Base-by-base conservation (phyloP, 768 basidiomycete species). In the Pleurotus cornucopiae region DNA sequence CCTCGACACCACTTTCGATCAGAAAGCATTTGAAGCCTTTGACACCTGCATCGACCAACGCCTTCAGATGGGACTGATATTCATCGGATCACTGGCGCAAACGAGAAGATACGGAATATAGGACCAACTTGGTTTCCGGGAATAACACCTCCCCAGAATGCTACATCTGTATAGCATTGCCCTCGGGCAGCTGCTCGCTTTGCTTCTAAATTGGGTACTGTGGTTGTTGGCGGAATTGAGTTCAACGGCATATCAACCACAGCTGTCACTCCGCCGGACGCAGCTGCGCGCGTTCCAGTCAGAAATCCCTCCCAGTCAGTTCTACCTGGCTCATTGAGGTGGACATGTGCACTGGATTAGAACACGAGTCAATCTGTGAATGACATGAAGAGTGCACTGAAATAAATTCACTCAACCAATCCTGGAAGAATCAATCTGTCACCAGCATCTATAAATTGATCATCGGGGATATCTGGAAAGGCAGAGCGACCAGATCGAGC, bases 241-340 rank as follows among this genome's bases (percentile, higher is more conserved):
- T 99, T 98, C 54, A 99, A 76, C 2, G 96, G 97, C 96, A 98
- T 99, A 72, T 98, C 97, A 30, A 98, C 87, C 18, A 98, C 75
- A 5, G 93, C 92, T 6, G 95, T 98, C n/a, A 98, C 84, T 5
- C 96, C 97, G 18, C 96, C 96, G 1, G 93, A 89, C 1, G 86
- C 84, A 1, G 96, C 96, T 16, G 96, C 96, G 54, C 77, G 73
- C 1, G 94, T 95, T n/a, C 93, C 94, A 0, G 92, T 91, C 73
- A 79, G 82, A 67, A 97, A 96, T 0, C 94, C 94, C 66, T 97
- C 94, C 94, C 94, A 97, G 57, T 88, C 85, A 2, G 91, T 92
- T 21, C 94, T 84, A 11, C 94, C 94, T 6, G 94, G 94, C 64
- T 95, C 91, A 69, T 96, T 96, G 54, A 96, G 80, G 70, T 97